Base-by-base conservation (phyloP, 179 eudicot genomes). In the Beta macrorhiza region DNA sequence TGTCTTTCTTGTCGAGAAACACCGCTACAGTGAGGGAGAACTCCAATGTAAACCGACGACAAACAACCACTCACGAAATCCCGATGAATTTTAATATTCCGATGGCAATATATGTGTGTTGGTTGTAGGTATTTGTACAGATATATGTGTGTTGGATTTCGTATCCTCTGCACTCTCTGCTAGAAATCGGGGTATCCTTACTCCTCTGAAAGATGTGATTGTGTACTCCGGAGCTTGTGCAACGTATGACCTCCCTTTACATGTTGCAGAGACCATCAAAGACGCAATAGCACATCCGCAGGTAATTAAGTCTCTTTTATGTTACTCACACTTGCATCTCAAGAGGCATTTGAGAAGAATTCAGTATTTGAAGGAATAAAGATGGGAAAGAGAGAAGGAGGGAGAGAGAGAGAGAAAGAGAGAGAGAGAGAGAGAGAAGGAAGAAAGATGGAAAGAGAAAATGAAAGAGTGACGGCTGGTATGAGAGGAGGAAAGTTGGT, bases 51-150 rank as follows among this genome's bases (percentile, higher is more conserved):
- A 29, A 29, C 32, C 0, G 32, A 29, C 32, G 32, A 29, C 32
- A 1, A 29, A 29, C 32, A 29, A 29, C 32, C 32, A 29, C 32
- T 0, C 32, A 29, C 32, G 32, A 29, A 29, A 29, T 29, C 32
- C 32, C 32, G 32, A 29, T 29, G 32, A 29, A 29, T 29, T 29
- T 29, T 29, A 29, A 29, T 29, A 29, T 29, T 29, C 32, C 1
- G 32, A 29, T 29, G 32, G 32, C 32, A 29, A 29, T 29, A 29
- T 29, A 29, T 29, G 32, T 29, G 82, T 79, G 71, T 75, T 95
- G 94, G 98, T 93, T 59, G 91, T 90, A 15, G 99, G 99, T 49
- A 91, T 95, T 80, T 95, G 99, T 89, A 92, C 99, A 7, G 99
- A 95, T 82, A 78, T 95, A 47, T 95, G 99, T 75, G 98, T 95